Percentiles rank a stretch among this genome's conserved stretches.
Conservation (phyloP, 2,329 filamentous ascomycete species). For the Stemphylium beticola region DNA sequence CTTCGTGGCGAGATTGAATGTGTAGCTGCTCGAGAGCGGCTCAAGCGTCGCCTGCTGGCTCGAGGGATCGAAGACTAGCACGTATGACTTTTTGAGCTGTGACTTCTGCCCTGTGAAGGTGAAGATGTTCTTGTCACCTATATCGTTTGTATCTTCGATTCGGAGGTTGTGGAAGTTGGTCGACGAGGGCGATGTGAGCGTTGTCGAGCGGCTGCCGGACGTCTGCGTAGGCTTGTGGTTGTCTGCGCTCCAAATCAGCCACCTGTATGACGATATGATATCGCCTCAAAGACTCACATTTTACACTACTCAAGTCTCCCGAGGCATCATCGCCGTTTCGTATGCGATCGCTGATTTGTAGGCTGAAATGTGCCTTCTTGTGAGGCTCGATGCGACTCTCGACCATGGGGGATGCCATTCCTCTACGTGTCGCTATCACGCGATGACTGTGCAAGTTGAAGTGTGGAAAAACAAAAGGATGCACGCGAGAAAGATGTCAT, state of each 20-base stretch:
- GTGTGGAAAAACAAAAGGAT: not conserved
- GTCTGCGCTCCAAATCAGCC: slow-evolving; percentile 37
- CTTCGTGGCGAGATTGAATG: slow-evolving; percentile 82
- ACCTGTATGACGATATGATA: slow-evolving; percentile 9
- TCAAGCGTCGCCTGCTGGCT: slow-evolving; percentile 82
- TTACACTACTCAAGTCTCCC: slow-evolving; percentile 39
- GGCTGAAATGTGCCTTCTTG: slow-evolving; percentile 48
- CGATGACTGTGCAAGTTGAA: not conserved
- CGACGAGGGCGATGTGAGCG: slow-evolving; percentile 31
- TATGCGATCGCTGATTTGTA: slow-evolving; percentile 46
- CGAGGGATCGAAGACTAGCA: slow-evolving; percentile 76
- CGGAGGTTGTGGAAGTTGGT: slow-evolving; percentile 36
- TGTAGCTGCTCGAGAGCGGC: slow-evolving; percentile 78
- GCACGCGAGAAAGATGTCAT: not conserved
- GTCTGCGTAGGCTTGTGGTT: slow-evolving; percentile 54
- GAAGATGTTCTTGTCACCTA: slow-evolving; percentile 44
- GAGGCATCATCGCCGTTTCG: slow-evolving; percentile 24
- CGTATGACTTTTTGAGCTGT: slow-evolving; percentile 45
- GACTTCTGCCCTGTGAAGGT: slow-evolving; percentile 50
- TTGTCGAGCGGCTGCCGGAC: slow-evolving; percentile 36
- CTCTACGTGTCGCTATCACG: not conserved
- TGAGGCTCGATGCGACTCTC: slow-evolving; percentile 47
- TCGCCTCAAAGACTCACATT: slow-evolving; percentile 33
- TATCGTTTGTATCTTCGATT: slow-evolving; percentile 34
- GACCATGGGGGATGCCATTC: slow-evolving; percentile 48